A percentile compares a stretch with the other conserved stretches of the same genome.
These are phyloP conservation scores for Geotrichum siamense DNA, from an alignment of 1,139 yeast genomes.

Conservation along the genomic window DNA sequence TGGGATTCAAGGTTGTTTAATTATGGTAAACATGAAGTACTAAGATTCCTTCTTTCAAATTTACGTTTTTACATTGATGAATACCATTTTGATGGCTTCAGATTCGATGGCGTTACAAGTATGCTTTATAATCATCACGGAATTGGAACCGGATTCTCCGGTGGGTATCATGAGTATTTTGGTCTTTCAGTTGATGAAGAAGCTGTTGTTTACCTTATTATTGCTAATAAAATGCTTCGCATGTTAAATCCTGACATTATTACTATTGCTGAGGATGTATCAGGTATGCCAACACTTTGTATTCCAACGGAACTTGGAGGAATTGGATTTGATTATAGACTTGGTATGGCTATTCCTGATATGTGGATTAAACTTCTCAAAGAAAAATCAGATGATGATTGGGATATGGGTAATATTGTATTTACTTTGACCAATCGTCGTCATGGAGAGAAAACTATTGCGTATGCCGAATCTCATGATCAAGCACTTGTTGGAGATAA, in stretches of 20 bases:
- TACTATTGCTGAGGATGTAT: conserved; percentile 93
- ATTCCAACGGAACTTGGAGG: conserved; percentile 71
- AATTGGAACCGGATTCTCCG: conserved; percentile 78
- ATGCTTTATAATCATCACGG: conserved; percentile 94
- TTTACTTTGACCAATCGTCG: conserved; percentile 84
- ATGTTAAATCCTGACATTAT: conserved; percentile 51
- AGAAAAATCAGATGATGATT: conserved; percentile 76
- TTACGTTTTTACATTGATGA: conserved; percentile 77
- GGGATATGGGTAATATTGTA: conserved; percentile 80
- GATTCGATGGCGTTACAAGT: conserved; percentile 94
- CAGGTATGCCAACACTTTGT: conserved; percentile 95
- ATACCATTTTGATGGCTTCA: conserved; percentile 85
- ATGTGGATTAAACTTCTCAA: conserved; percentile 96
- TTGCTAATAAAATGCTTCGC: conserved; percentile 71
- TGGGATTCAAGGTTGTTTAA: conserved; percentile 96
- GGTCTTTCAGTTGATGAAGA: conserved; percentile 78
- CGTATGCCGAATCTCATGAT: conserved; percentile 93
- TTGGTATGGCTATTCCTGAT: conserved; percentile 97
- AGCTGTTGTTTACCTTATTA: conserved; percentile 76
- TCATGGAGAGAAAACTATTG: conserved; percentile 80
- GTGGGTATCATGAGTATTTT: conserved; percentile 87
- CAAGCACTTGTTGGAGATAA: conserved; percentile 97
- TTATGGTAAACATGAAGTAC: conserved; percentile 84
- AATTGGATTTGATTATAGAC: conserved; percentile 84
- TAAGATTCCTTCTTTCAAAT: conserved; percentile 81